Conservation (phyloP, 2,329 filamentous ascomycete species). For the Zymoseptoria brevis region DNA sequence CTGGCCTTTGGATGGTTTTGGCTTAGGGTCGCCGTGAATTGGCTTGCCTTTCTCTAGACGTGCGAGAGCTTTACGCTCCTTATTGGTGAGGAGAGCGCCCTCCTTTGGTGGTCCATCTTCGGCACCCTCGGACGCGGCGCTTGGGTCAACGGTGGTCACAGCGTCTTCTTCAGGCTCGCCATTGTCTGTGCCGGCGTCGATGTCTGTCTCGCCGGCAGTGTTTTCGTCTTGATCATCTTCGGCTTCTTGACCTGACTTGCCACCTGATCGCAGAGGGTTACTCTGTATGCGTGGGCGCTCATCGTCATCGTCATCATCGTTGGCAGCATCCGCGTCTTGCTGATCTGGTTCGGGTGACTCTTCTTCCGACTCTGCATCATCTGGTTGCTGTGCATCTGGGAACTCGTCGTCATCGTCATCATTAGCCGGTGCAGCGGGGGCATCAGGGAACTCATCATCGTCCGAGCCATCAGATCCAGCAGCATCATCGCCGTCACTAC, state of each 20-base stretch:
- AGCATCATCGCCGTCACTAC: conserved; percentile 26
- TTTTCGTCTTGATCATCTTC: conserved; percentile 21
- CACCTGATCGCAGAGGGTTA: conserved; percentile 35
- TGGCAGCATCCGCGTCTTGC: conserved; percentile 9
- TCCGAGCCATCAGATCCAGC: conserved; percentile 26
- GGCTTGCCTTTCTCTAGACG: conserved; percentile 12
- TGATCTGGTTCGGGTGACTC: conserved; percentile 23
- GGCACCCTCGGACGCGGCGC: conserved; percentile 13
- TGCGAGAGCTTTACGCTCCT: conserved; percentile 25
- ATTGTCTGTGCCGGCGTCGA: conserved; percentile 25
- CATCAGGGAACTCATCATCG: conserved; percentile 24
- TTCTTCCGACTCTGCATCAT: conserved; percentile 8
- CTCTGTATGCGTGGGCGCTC: conserved; percentile 14
- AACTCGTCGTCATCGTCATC: conserved; percentile 31
- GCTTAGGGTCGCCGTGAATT: conserved; percentile 10
- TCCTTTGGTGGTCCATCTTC: conserved; percentile 22
- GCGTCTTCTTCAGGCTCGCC: conserved; percentile 25
- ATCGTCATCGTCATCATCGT: conserved; percentile 23
- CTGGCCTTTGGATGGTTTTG: conserved; percentile 19
- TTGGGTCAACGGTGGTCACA: conserved; percentile 1
- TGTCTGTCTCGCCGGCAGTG: conserved; percentile 21
- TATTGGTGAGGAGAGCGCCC: conserved; percentile 27
- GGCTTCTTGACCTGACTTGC: conserved; percentile 5
- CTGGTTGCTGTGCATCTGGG: conserved; percentile 30
- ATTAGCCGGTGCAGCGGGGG: conserved; percentile 16